Evolutionary conservation across 2,329 filamentous ascomycete genomes (phyloP).

Genomic region (Colletotrichum spaethianum): DNA sequence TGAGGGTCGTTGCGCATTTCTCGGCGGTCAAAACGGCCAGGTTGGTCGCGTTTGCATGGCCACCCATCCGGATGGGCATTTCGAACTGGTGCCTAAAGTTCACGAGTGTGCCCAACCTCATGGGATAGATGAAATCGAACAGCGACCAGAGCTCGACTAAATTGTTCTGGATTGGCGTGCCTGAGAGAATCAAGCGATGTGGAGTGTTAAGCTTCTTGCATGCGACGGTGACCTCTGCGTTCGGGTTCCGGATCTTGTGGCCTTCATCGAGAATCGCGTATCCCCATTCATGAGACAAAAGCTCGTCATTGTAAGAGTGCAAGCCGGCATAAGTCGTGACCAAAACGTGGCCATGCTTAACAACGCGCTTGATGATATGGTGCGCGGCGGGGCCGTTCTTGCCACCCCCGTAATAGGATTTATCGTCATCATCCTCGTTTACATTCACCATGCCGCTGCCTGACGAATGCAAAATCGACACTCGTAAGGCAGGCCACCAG

Average conservation of each 20-base stretch:
- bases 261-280: slow-evolving; percentile 97
- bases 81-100: slow-evolving; percentile 94
- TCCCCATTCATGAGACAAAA: slow-evolving; percentile 90
- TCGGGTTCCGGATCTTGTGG: slow-evolving; percentile 97
- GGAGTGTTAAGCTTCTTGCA: slow-evolving; percentile 94
- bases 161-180: slow-evolving; percentile 98
- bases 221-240: slow-evolving; percentile 93
- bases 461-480: slow-evolving; percentile 94
- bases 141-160: slow-evolving; percentile 95
- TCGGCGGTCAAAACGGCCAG: slow-evolving; percentile 94
- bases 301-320: slow-evolving; percentile 88
- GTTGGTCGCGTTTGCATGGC: slow-evolving; percentile 95
- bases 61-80: slow-evolving; percentile 91
- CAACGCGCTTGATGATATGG: slow-evolving; percentile 85
- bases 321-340: slow-evolving; percentile 97
- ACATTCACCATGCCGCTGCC: slow-evolving; percentile 97
- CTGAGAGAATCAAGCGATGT: slow-evolving; percentile 93
- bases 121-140: slow-evolving; percentile 97
- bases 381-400: slow-evolving; percentile 74
- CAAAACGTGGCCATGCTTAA: slow-evolving; percentile 88
- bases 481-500: slow-evolving; percentile 99
- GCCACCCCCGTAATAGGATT: slow-evolving; percentile 52
- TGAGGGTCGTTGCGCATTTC: slow-evolving; percentile 93
- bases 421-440: slow-evolving; percentile 68
- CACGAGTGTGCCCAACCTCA: slow-evolving; percentile 92